phyloP scores from a whole-genome alignment of 1,284 basidiomycete genomes.

The Ustilago loliicola region DNA sequence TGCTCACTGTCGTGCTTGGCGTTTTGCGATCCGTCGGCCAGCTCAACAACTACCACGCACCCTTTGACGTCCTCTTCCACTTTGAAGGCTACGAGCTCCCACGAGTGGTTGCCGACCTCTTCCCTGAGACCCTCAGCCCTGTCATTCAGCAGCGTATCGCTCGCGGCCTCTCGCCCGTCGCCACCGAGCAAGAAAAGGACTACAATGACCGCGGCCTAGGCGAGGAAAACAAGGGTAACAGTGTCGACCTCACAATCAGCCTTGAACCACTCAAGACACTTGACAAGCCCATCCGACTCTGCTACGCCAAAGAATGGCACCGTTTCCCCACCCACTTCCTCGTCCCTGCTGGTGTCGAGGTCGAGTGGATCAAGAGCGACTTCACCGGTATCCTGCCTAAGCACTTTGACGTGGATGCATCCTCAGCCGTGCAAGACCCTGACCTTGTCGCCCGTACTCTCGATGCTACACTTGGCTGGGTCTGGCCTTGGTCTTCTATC shows the following conservation, averaged over 20 bases:
- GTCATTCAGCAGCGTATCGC: slow-evolving; percentile 37
- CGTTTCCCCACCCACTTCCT: slow-evolving; percentile 92
- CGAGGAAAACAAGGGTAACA: slow-evolving; percentile 32
- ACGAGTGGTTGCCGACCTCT: slow-evolving; percentile 72
- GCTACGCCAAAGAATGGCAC: slow-evolving; percentile 95
- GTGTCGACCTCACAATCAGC: slow-evolving; percentile 35
- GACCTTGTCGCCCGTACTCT: slow-evolving; percentile 18
- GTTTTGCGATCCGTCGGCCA: slow-evolving; percentile 83
- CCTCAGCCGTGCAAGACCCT: slow-evolving; percentile 12
- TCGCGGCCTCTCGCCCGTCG: slow-evolving; percentile 39
- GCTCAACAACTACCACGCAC: slow-evolving; percentile 90
- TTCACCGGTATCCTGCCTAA: slow-evolving; percentile 90
- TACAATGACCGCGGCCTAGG: slow-evolving; percentile 43
- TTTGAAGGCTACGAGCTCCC: slow-evolving; percentile 86
- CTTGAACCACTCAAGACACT: slow-evolving; percentile 25
- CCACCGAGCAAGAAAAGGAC: slow-evolving; percentile 40
- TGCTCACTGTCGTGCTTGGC: slow-evolving; percentile 79
- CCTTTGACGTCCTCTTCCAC: slow-evolving; percentile 80
- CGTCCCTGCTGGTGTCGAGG: slow-evolving; percentile 83
- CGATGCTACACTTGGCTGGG: slow-evolving; percentile 72
- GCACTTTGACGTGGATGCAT: slow-evolving; percentile 74
- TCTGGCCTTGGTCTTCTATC: slow-evolving; percentile 71
- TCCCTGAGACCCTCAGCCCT: slow-evolving; percentile 38
- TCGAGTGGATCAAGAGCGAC: slow-evolving; percentile 88
- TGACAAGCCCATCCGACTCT: slow-evolving; percentile 73